A percentile compares a stretch with the other conserved stretches of the same genome.
Conservation (phyloP, 805 yeast species). For the Ogataea methylovora region DNA sequence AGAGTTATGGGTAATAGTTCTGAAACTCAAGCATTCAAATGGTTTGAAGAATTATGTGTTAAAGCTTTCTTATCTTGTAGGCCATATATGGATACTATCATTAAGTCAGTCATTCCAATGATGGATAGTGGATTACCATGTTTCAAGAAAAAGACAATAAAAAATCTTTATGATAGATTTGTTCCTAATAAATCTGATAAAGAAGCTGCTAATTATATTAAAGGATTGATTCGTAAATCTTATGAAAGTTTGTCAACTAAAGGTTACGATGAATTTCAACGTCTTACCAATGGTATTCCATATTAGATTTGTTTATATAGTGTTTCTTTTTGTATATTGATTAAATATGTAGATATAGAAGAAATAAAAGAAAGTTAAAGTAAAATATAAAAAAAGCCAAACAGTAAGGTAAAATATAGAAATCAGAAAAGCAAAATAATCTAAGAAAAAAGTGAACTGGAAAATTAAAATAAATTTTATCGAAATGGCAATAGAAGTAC, state of each 20-base stretch:
- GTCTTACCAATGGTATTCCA: slow-evolving; percentile 95
- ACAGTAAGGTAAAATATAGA: too few species aligned
- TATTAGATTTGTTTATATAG: slow-evolving; percentile 45
- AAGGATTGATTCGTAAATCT: slow-evolving; percentile 67
- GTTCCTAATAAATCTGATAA: slow-evolving; percentile 73
- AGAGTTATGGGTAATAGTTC: slow-evolving; percentile 90
- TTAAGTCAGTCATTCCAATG: slow-evolving; percentile 87
- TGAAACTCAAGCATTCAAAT: slow-evolving; percentile 76
- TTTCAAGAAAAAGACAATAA: slow-evolving; percentile 83
- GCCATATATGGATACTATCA: slow-evolving; percentile 78
- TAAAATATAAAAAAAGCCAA: too few species aligned
- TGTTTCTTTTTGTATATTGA: too few species aligned
- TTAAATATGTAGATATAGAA: too few species aligned
- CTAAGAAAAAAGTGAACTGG: too few species aligned
- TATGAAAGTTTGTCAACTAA: slow-evolving; percentile 85
- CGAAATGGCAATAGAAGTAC: too few species aligned
- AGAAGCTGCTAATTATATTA: slow-evolving; percentile 77
- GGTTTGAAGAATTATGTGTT: slow-evolving; percentile 94
- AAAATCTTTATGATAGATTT: slow-evolving; percentile 69
- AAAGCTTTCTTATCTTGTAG: slow-evolving; percentile 86
- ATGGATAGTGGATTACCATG: slow-evolving; percentile 93
- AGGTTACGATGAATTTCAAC: slow-evolving; percentile 96
- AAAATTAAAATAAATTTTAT: too few species aligned
- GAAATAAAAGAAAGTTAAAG: too few species aligned
- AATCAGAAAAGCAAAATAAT: too few species aligned